Percentiles rank a stretch among this genome's conserved stretches.
Evolutionary conservation across 805 yeast species (phyloP).

Genomic region (Scheffersomyces lignosus): DNA sequence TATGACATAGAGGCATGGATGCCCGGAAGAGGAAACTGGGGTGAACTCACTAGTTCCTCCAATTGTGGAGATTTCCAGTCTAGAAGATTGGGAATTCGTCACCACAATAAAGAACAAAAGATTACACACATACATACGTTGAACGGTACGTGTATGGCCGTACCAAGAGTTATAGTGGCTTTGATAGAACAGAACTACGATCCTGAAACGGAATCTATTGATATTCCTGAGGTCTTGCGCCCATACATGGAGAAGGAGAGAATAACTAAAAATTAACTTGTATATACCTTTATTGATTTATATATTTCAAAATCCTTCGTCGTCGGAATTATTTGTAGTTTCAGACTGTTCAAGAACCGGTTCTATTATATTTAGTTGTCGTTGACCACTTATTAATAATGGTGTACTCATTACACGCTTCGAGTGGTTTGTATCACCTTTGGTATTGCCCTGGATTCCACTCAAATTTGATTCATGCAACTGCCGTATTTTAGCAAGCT

Average conservation of each 20-base stretch:
- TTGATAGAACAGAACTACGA: slow-evolving; percentile 85
- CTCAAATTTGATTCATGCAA: slow-evolving; percentile 20
- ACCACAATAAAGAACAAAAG: slow-evolving; percentile 31
- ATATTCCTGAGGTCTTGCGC: slow-evolving; percentile 67
- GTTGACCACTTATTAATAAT: not conserved
- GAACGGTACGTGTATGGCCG: slow-evolving; percentile 95
- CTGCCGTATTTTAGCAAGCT: slow-evolving; percentile 19
- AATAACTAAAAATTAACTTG: slow-evolving; percentile 11
- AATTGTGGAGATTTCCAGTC: slow-evolving; percentile 92
- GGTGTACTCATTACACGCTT: slow-evolving; percentile 34
- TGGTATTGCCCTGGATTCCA: slow-evolving; percentile 9
- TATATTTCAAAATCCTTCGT: slow-evolving; percentile 2
- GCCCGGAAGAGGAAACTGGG: slow-evolving; percentile 95
- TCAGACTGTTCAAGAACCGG: slow-evolving; percentile 5
- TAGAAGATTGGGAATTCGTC: slow-evolving; percentile 73
- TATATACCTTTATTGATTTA: not conserved
- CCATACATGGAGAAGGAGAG: slow-evolving; percentile 63
- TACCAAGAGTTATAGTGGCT: slow-evolving; percentile 88
- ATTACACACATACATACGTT: slow-evolving; percentile 72
- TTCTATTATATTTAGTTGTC: slow-evolving; percentile 4
- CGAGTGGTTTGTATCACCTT: not conserved
- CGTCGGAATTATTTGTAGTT: slow-evolving; percentile 17
- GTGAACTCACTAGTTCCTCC: slow-evolving; percentile 88
- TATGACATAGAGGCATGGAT: slow-evolving; percentile 96
- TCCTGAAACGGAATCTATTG: slow-evolving; percentile 49